Evolutionary conservation across 2,329 filamentous ascomycete species (phyloP).

Genomic region (Cercospora janseana): DNA sequence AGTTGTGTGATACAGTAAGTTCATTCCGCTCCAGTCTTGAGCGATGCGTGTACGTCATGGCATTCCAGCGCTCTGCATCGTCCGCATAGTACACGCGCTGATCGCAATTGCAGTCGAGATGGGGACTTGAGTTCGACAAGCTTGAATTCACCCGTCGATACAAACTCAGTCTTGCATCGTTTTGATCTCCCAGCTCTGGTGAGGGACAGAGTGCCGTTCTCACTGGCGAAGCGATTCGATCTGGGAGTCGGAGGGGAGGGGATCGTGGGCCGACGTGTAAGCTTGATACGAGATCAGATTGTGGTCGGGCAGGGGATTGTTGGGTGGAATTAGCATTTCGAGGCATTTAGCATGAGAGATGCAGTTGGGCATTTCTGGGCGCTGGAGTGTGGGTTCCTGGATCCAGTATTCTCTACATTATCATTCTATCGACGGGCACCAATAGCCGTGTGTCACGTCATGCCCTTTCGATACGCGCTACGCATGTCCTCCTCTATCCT

Average conservation of each 20-base stretch:
- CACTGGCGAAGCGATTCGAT: conserved; percentile 25
- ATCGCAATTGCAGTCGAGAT: conserved; percentile 23
- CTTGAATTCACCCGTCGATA: background rate
- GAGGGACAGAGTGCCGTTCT: conserved; percentile 18
- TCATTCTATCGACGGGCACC: background rate
- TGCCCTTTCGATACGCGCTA: too few relatives aligned
- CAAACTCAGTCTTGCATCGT: conserved; percentile 19
- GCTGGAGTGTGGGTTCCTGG: background rate
- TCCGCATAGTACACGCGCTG: background rate
- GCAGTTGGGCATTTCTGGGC: too few relatives aligned
- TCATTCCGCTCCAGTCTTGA: too few relatives aligned
- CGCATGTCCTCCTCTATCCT: conserved; percentile 20
- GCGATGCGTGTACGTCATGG: too few relatives aligned
- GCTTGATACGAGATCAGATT: conserved; percentile 24
- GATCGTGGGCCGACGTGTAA: conserved; percentile 31
- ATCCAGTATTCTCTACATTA: too few relatives aligned
- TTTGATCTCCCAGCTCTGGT: conserved; percentile 18
- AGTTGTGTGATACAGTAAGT: conserved; percentile 30
- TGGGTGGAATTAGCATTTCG: conserved; percentile 30
- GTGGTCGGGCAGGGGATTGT: conserved; percentile 31
- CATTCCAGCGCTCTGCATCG: background rate
- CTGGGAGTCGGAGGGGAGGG: conserved; percentile 32
- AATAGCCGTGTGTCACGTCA: too few relatives aligned
- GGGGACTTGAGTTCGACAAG: conserved; percentile 25
- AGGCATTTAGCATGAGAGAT: too few relatives aligned